Evolutionary conservation across 768 basidiomycete genomes (phyloP).

Genomic region (Rhizopogon salebrosus): DNA sequence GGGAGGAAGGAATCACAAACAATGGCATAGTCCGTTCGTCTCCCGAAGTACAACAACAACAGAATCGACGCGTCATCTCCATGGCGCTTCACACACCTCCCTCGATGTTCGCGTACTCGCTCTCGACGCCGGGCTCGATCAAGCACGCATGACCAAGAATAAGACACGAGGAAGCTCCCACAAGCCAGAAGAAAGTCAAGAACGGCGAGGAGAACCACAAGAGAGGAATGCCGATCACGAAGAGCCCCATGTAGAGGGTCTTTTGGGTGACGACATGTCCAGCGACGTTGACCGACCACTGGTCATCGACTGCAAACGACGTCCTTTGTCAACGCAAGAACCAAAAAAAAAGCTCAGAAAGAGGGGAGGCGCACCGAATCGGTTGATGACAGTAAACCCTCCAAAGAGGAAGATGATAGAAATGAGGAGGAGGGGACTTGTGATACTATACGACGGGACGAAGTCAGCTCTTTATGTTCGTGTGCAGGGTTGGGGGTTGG

Average conservation of each 20-base stretch:
- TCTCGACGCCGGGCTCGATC: slow-evolving; percentile 93
- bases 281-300: slow-evolving; percentile 62
- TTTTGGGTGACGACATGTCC: slow-evolving; percentile 84
- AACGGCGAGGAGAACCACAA: slow-evolving; percentile 76
- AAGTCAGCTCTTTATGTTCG: neutral
- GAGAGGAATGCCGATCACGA: slow-evolving; percentile 88
- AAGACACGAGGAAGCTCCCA: slow-evolving; percentile 79
- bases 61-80: too few species aligned
- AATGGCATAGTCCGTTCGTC: neutral
- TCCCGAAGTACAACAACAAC: neutral
- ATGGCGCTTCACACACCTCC: slow-evolving; percentile 46
- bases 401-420: slow-evolving; percentile 86
- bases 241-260: slow-evolving; percentile 80
- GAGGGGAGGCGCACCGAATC: slow-evolving; percentile 57
- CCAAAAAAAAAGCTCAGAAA: neutral
- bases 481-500: neutral
- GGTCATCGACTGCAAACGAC: neutral
- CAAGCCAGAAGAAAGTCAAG: slow-evolving; percentile 89
- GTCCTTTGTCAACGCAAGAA: neutral
- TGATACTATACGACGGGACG: slow-evolving; percentile 46
- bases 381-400: slow-evolving; percentile 86
- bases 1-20: neutral
- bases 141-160: slow-evolving; percentile 84
- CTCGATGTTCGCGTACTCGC: slow-evolving; percentile 82
- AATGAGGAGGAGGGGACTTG: slow-evolving; percentile 76